phyloP scores from a whole-genome alignment of 371 early-diverging fungal genomes.

The Phascolomyces articulosus region DNA sequence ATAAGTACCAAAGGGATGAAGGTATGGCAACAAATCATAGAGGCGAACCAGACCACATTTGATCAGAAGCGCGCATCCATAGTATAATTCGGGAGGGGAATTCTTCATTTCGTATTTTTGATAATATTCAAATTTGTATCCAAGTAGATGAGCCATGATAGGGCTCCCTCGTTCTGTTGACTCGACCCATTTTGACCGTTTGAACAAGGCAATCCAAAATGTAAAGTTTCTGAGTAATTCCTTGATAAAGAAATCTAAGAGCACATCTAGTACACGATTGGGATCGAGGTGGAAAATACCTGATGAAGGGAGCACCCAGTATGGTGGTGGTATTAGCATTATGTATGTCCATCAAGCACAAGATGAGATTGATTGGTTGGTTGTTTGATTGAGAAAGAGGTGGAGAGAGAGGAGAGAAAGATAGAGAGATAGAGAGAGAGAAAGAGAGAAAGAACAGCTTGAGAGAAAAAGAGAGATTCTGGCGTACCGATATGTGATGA shows the following conservation, averaged over 20 bases:
- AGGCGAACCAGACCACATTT: conserved; percentile 68
- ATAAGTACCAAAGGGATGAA: conserved; percentile 63
- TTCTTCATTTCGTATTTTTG: conserved; percentile 31
- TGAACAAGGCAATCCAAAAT: conserved; percentile 80
- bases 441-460: neutral
- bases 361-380: too few species aligned
- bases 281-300: conserved; percentile 89
- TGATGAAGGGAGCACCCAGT: conserved; percentile 8
- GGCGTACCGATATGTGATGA: conserved; percentile 52
- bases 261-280: conserved; percentile 84
- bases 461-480: neutral
- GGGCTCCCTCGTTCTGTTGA: conserved; percentile 24
- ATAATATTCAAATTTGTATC: conserved; percentile 80
- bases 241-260: conserved; percentile 79
- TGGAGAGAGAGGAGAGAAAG: too few species aligned
- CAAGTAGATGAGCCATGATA: conserved; percentile 80
- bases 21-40: conserved; percentile 72
- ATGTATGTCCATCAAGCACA: too few species aligned
- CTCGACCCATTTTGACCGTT: conserved; percentile 72
- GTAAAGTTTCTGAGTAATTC: conserved; percentile 73
- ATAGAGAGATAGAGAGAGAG: too few species aligned
- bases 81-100: conserved; percentile 38
- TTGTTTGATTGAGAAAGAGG: too few species aligned
- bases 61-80: conserved; percentile 59
- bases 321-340: conserved; percentile 11